These are phyloP conservation scores for Sphaerulina populicola DNA, from an alignment of 2,329 filamentous ascomycete species.

Conservation along the genomic window DNA sequence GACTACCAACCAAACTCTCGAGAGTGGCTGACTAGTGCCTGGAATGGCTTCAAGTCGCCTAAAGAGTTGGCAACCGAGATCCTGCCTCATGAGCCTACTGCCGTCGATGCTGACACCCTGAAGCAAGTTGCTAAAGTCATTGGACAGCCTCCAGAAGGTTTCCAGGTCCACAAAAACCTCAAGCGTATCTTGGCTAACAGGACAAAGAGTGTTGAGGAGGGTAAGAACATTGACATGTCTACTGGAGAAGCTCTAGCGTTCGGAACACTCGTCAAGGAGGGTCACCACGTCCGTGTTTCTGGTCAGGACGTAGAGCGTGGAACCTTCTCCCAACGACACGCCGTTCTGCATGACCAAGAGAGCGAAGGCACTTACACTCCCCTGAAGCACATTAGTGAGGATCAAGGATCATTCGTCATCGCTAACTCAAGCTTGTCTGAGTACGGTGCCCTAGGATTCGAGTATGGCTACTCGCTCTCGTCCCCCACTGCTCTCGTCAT, in stretches of 20 bases:
- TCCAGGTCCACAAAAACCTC: conserved; percentile 85
- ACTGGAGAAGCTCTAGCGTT: conserved; percentile 95
- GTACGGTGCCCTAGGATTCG: conserved; percentile 76
- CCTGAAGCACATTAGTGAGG: conserved; percentile 76
- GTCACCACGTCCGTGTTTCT: conserved; percentile 93
- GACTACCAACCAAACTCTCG: conserved; percentile 94
- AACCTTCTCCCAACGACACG: conserved; percentile 96
- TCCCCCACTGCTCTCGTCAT: conserved; percentile 96
- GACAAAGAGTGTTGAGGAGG: conserved; percentile 85
- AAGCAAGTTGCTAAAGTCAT: conserved; percentile 77
- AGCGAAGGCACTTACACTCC: conserved; percentile 88
- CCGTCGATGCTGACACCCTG: conserved; percentile 62
- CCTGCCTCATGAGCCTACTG: conserved; percentile 81
- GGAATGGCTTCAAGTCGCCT: conserved; percentile 99
- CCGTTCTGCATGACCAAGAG: conserved; percentile 96
- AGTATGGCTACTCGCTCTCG: conserved; percentile 96
- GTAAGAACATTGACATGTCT: conserved; percentile 93
- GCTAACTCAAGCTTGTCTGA: conserved; percentile 84
- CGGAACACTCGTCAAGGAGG: conserved; percentile 80
- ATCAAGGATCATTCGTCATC: conserved; percentile 93
- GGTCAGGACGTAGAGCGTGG: conserved; percentile 99
- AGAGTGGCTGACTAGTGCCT: conserved; percentile 97
- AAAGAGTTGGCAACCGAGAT: conserved; percentile 95
- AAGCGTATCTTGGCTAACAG: conserved; percentile 89
- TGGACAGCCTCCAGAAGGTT: conserved; percentile 69